Evolutionary conservation across 2,329 filamentous ascomycete genomes (phyloP).

Genomic region (Fusarium hostae): DNA sequence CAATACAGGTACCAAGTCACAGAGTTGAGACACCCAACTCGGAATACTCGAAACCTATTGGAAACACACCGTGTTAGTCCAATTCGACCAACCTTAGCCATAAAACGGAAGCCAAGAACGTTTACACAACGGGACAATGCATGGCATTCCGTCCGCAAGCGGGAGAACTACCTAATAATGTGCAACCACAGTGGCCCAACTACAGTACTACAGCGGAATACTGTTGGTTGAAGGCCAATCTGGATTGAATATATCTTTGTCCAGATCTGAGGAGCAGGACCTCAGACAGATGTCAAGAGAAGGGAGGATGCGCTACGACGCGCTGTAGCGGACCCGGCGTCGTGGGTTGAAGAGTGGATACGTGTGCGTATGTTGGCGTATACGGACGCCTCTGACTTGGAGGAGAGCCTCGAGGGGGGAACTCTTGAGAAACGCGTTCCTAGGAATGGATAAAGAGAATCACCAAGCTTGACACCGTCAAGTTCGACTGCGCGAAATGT

Average conservation of each 20-base stretch:
- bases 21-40: slow-evolving; percentile 21
- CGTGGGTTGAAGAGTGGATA: slow-evolving; percentile 25
- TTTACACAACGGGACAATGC: slow-evolving; percentile 10
- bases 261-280: slow-evolving; percentile 30
- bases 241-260: slow-evolving; percentile 6
- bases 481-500: slow-evolving; percentile 31
- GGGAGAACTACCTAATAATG: slow-evolving; percentile 17
- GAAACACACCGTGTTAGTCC: slow-evolving; percentile 30
- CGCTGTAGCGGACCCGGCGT: slow-evolving; percentile 16
- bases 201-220: slow-evolving; percentile 4
- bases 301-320: slow-evolving; percentile 25
- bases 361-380: slow-evolving; percentile 1
- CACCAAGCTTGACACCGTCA: slow-evolving; percentile 15
- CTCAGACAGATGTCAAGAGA: slow-evolving; percentile 25
- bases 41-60: slow-evolving; percentile 28
- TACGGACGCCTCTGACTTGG: background rate
- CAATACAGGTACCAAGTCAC: background rate
- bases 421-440: background rate
- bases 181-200: background rate
- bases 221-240: slow-evolving; percentile 10
- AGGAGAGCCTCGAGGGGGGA: background rate
- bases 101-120: slow-evolving; percentile 13
- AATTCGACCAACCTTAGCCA: background rate
- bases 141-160: slow-evolving; percentile 1
- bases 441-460: slow-evolving; percentile 34